Evolutionary conservation across 2,329 filamentous ascomycete genomes (phyloP).

Genomic region (Aspergillus pseudonomiae): DNA sequence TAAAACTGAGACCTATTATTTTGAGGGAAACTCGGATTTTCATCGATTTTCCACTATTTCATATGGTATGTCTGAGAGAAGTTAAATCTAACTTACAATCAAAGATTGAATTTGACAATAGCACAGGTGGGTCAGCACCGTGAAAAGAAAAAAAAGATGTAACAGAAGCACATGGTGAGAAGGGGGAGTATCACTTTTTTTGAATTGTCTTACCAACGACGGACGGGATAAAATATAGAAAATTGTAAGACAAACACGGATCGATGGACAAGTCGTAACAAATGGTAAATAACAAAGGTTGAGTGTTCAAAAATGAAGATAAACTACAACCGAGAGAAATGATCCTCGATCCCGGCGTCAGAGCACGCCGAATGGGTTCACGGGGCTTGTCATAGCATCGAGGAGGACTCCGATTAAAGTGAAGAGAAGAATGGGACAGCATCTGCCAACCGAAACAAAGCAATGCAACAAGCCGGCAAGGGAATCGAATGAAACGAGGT

Average conservation of each 20-base stretch:
- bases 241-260: conserved; percentile 18
- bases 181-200: conserved; percentile 27
- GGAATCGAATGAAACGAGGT: conserved; percentile 25
- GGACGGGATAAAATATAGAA: conserved; percentile 6
- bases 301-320: background rate
- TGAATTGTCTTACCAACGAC: conserved; percentile 16
- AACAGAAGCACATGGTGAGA: conserved; percentile 18
- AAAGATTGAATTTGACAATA: conserved; percentile 10
- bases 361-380: background rate
- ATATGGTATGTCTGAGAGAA: conserved; percentile 11
- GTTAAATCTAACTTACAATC: conserved; percentile 20
- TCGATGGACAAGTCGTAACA: conserved; percentile 7
- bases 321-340: conserved; percentile 5
- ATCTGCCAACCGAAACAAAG: conserved; percentile 27
- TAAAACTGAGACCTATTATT: background rate
- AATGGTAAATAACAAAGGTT: background rate
- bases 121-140: conserved; percentile 10
- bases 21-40: background rate
- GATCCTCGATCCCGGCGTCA: background rate
- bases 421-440: conserved; percentile 15
- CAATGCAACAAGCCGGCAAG: conserved; percentile 28
- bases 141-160: conserved; percentile 6
- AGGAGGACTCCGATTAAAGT: conserved; percentile 13
- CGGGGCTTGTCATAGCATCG: background rate
- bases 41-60: conserved; percentile 7